Conservation (phyloP, 306 rosid species). For the Fragaria nilgerrensis region DNA sequence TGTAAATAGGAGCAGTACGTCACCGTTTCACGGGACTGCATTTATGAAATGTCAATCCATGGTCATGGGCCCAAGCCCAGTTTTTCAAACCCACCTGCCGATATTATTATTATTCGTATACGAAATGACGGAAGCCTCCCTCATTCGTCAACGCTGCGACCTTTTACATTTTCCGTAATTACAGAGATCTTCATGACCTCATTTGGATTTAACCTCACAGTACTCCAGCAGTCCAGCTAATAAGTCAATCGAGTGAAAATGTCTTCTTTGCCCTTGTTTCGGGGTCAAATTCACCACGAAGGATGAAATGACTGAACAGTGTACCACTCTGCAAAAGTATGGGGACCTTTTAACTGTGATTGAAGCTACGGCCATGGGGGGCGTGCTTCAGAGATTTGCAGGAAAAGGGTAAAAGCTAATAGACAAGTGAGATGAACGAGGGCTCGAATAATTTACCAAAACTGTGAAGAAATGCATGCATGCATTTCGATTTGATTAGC, state of each 20-base stretch:
- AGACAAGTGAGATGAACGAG: neutral
- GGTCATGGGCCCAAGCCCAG: neutral
- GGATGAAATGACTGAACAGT: constrained; percentile 24
- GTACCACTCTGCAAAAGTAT: constrained; percentile 24
- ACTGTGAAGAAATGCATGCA: neutral
- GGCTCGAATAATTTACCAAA: neutral
- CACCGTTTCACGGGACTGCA: neutral
- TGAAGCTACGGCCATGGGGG: neutral
- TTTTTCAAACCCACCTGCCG: neutral
- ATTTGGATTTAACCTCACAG: neutral
- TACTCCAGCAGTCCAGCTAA: neutral
- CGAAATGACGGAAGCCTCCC: constrained; percentile 7
- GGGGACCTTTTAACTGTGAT: neutral
- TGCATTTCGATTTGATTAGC: neutral
- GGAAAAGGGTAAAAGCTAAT: constrained; percentile 10
- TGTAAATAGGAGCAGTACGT: neutral
- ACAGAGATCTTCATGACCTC: neutral
- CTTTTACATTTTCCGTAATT: neutral
- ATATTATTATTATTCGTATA: neutral
- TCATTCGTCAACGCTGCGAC: neutral
- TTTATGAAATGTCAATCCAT: neutral
- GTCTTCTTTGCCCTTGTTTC: neutral
- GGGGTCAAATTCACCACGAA: neutral
- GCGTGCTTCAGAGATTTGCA: constrained; percentile 16
- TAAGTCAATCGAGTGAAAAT: neutral